Evolutionary conservation across 1,284 basidiomycete genomes (phyloP).

Genomic region (Tremellales sp.): DNA sequence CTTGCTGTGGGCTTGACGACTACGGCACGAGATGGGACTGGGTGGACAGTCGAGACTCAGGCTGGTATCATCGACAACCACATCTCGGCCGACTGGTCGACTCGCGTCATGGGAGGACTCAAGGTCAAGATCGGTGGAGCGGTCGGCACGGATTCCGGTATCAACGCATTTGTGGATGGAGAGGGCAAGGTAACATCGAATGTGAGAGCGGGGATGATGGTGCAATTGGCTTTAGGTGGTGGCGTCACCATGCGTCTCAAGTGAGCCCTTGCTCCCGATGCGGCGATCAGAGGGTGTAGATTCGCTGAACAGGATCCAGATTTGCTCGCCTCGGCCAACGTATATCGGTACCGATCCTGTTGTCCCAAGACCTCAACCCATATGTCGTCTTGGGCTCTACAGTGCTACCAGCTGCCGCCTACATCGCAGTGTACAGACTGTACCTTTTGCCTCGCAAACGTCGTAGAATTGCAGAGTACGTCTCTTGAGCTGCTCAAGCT

Average conservation of each 20-base stretch:
- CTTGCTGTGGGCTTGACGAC: conserved; percentile 44
- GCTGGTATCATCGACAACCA: conserved; percentile 34
- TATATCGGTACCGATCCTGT: conserved; percentile 56
- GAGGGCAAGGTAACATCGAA: conserved; percentile 40
- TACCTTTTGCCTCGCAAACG: conserved; percentile 57
- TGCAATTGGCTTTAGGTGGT: conserved; percentile 28
- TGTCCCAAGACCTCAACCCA: conserved; percentile 53
- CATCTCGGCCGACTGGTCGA: conserved; percentile 47
- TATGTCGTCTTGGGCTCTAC: conserved; percentile 53
- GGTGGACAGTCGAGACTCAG: conserved; percentile 45
- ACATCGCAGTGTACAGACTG: conserved; percentile 57
- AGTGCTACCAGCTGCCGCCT: conserved; percentile 55
- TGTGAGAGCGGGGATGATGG: conserved; percentile 31
- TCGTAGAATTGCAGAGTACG: conserved; percentile 52
- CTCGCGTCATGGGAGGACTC: conserved; percentile 48
- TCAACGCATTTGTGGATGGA: conserved; percentile 39
- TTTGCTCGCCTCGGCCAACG: conserved; percentile 54
- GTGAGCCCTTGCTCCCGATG: conserved; percentile 15
- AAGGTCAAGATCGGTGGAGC: conserved; percentile 49
- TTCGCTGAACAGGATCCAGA: conserved; percentile 14
- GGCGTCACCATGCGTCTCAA: conserved; percentile 33
- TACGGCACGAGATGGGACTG: conserved; percentile 24
- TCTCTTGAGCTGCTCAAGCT: conserved; percentile 8
- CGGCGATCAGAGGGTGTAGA: background rate
- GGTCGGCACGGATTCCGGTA: conserved; percentile 21